These are phyloP conservation scores for Dovyalis caffra DNA, from an alignment of 345 rosid species.

Conservation along the genomic window DNA sequence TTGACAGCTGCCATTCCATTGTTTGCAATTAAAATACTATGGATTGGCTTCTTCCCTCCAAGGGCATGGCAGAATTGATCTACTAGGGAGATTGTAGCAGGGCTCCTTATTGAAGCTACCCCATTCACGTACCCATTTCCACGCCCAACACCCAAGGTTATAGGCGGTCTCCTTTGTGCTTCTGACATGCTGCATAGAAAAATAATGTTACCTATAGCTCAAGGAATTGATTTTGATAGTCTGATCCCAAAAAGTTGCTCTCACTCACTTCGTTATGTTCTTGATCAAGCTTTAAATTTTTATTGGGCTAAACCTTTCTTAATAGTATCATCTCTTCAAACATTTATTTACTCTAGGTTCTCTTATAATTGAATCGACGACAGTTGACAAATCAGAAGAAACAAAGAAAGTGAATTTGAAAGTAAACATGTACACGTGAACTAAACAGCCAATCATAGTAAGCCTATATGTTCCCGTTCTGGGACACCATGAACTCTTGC, in stretches of 20 bases:
- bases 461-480: background rate
- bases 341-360: background rate
- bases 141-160: slow-evolving; percentile 38
- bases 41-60: slow-evolving; percentile 81
- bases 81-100: slow-evolving; percentile 58
- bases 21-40: slow-evolving; percentile 89
- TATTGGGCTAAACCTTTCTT: background rate
- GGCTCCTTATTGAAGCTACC: slow-evolving; percentile 49
- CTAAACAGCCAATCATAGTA: background rate
- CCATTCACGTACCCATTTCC: slow-evolving; percentile 58
- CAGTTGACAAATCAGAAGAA: background rate
- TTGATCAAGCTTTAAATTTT: background rate
- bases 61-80: slow-evolving; percentile 83
- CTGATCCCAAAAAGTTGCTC: background rate
- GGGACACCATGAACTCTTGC: background rate
- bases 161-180: slow-evolving; percentile 45
- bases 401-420: background rate
- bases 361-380: background rate
- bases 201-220: slow-evolving; percentile 6
- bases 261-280: background rate
- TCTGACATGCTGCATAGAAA: slow-evolving; percentile 57
- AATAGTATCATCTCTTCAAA: background rate
- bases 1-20: slow-evolving; percentile 99
- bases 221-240: background rate
- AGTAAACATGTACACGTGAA: background rate